Base-by-base conservation (phyloP, 2,329 filamentous ascomycete species). In the Ophiostoma sp. region DNA sequence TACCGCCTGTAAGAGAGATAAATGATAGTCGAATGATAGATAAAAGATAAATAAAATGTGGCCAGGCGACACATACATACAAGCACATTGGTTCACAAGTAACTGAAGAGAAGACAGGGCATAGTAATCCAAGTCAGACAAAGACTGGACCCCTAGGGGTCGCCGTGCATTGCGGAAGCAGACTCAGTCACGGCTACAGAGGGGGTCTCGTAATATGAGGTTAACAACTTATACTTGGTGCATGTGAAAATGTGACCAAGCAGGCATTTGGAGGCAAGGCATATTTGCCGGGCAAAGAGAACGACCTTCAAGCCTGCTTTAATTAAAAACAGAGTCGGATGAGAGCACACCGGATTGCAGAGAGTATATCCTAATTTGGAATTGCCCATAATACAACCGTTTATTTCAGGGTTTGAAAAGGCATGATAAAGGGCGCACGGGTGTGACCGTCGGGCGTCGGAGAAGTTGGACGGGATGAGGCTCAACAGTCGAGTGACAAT, bases 81-180 rank as follows among this genome's bases (percentile, higher is more conserved):
- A 44, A 27, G 62, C 15, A 48, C 44, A 48, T 6, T 15, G 36
- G 48, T 23, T 27, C 52, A 57, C 52, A 57, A 57, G 23, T 17
- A 39, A 35, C 4, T 41, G n/a, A 39, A 31, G 57, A 27, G 57
- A 62, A 27, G 27, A 33, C 27, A 33, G 41, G 23, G 23, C 33
- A 13, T n/a, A 20, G 17, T 20, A 41, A 13, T 13, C 39, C 36
- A 39, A 39, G 39, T 10, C 15, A 39, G 62, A 66, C 33, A 41
- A 64, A 41, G 62, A 66, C 57, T 31, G 27, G 57, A 62, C 57
- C 57, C 52, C 27, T 62, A 62, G 57, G 57, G 57, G 57, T 62
- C 57, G 33, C 57, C 27, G 27, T 62, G 23, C 23, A 13, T 33
- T 62, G 57, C 57, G 57, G 57, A 62, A 62, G 57, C 27, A 13